These are phyloP conservation scores for Populus tremula DNA, from an alignment of 345 rosid species.

Conservation along the genomic window DNA sequence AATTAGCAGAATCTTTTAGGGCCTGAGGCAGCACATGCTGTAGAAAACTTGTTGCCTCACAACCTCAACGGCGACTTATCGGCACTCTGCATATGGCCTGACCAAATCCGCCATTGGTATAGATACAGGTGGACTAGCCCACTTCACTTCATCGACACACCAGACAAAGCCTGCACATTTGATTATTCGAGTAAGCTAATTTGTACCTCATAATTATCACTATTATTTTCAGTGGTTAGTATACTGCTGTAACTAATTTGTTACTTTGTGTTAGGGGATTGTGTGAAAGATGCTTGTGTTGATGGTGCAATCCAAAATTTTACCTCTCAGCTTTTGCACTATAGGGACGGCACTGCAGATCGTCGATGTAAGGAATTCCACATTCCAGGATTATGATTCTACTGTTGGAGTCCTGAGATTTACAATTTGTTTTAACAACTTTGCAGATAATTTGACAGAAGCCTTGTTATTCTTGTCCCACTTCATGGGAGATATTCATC, in stretches of 20 bases:
- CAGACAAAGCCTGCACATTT: slow-evolving; percentile 56
- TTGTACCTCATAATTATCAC: background rate
- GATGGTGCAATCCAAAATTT: slow-evolving; percentile 86
- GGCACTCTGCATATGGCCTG: slow-evolving; percentile 65
- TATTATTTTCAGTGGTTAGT: background rate
- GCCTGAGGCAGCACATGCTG: slow-evolving; percentile 66
- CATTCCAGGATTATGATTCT: background rate
- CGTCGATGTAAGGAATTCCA: slow-evolving; percentile 55
- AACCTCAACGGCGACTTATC: slow-evolving; percentile 56
- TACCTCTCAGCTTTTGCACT: slow-evolving; percentile 87
- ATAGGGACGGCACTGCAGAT: slow-evolving; percentile 75
- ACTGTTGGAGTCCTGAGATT: background rate
- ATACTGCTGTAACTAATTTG: background rate
- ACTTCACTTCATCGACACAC: slow-evolving; percentile 77
- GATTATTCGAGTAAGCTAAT: slow-evolving; percentile 44
- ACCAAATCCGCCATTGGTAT: slow-evolving; percentile 76
- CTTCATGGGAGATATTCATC: slow-evolving; percentile 93
- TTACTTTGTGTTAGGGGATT: slow-evolving; percentile 61
- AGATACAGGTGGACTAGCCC: slow-evolving; percentile 69
- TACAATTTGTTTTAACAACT: background rate
- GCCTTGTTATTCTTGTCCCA: slow-evolving; percentile 86
- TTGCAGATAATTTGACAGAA: slow-evolving; percentile 86
- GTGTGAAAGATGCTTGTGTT: slow-evolving; percentile 65
- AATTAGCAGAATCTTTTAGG: slow-evolving; percentile 55
- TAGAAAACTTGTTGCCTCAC: slow-evolving; percentile 50